Evolutionary conservation across 176 grass and related monocot genomes (phyloP).

Genomic region (Carex littledalei): DNA sequence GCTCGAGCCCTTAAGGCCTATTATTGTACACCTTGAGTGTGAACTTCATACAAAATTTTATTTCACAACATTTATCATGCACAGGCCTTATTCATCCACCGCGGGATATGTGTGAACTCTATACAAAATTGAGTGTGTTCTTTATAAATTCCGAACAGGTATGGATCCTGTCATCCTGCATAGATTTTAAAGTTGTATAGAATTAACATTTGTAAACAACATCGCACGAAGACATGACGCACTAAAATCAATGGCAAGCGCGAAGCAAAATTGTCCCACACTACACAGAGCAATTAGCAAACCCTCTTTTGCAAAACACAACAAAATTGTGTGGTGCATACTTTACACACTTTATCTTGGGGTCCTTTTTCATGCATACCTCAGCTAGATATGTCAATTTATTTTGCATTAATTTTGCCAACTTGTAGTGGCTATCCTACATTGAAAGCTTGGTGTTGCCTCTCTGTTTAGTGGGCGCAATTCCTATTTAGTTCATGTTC

Average conservation of each 20-base stretch:
- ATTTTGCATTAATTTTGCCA: neutral
- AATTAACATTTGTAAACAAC: too few relatives aligned
- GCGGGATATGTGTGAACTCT: neutral
- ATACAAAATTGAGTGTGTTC: neutral
- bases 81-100: neutral
- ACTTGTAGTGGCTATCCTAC: neutral
- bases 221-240: neutral
- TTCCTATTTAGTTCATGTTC: neutral
- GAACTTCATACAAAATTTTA: too few relatives aligned
- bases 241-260: neutral
- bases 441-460: neutral
- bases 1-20: too few relatives aligned
- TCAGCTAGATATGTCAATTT: neutral
- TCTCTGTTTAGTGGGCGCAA: neutral
- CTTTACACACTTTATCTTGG: neutral
- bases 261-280: neutral
- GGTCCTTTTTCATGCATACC: constrained; percentile 6
- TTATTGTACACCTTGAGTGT: too few relatives aligned
- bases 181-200: too few relatives aligned
- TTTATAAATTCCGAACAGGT: neutral
- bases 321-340: neutral
- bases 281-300: neutral
- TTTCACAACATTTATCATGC: too few relatives aligned
- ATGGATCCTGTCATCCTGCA: too few relatives aligned
- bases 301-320: neutral